These are phyloP conservation scores for Begonia fuchsioides DNA, from an alignment of 306 rosid species.

Conservation along the genomic window DNA sequence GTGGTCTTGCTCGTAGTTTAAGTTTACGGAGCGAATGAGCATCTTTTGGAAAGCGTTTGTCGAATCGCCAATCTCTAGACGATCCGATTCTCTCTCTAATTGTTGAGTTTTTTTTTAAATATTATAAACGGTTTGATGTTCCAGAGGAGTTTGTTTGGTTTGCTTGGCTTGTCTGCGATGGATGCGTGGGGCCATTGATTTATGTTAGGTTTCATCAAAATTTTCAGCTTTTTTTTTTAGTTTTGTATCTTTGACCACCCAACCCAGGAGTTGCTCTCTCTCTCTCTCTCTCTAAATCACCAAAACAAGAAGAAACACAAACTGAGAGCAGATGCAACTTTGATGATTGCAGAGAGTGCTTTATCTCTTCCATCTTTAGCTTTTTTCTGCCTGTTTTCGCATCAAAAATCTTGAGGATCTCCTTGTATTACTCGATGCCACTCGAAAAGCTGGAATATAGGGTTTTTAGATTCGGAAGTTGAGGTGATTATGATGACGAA, in stretches of 20 bases:
- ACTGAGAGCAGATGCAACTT: constrained; percentile 1
- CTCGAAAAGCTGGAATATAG: too few relatives aligned
- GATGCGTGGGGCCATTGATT: constrained; percentile 21
- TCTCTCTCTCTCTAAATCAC: constrained; percentile 6
- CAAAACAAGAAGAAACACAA: constrained; percentile 22
- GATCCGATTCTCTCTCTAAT: constrained; percentile 41
- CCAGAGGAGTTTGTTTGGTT: constrained; percentile 20
- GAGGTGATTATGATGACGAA: constrained; percentile 39
- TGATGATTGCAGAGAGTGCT: constrained; percentile 17
- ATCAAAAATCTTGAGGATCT: constrained; percentile 11
- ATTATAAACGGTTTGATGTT: constrained; percentile 3
- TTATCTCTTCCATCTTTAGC: constrained; percentile 6
- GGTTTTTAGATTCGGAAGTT: constrained; percentile 23
- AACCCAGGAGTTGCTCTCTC: constrained; percentile 3
- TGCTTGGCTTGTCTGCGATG: constrained; percentile 19
- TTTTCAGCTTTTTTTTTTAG: constrained; percentile 18
- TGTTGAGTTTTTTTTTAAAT: constrained; percentile 24
- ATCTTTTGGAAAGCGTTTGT: constrained; percentile 11
- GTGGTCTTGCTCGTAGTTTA: constrained; percentile 10
- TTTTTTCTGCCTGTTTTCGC: constrained; percentile 6
- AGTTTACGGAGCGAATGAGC: constrained; percentile 1
- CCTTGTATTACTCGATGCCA: background rate
- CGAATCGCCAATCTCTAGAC: constrained; percentile 51
- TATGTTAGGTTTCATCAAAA: background rate
- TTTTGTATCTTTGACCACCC: constrained; percentile 50